A percentile compares a stretch with the other conserved stretches of the same genome.
These are phyloP conservation scores for Xylaria intraflava DNA, from an alignment of 495 filamentous ascomycete species.

Conservation along the genomic window DNA sequence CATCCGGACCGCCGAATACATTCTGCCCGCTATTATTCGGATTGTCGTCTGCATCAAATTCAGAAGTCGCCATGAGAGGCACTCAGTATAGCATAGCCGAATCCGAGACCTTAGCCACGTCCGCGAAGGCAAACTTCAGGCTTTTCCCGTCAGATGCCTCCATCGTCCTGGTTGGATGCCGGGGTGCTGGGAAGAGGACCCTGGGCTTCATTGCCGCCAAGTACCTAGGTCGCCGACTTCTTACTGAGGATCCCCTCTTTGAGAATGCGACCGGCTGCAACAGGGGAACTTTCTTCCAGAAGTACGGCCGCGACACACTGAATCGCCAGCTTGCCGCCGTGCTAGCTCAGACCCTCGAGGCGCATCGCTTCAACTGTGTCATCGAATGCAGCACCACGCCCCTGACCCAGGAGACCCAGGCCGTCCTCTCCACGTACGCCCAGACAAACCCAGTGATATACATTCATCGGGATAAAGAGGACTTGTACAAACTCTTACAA, in stretches of 20 bases:
- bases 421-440: conserved; percentile 51
- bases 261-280: conserved; percentile 58
- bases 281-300: conserved; percentile 52
- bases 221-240: conserved; percentile 59
- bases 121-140: conserved; percentile 31
- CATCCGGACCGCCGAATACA: not conserved
- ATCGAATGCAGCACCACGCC: conserved; percentile 61
- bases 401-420: conserved; percentile 51
- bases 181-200: conserved; percentile 70
- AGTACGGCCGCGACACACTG: conserved; percentile 54
- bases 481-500: conserved; percentile 58
- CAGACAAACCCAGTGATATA: conserved; percentile 68
- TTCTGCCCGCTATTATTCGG: not conserved
- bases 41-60: not conserved
- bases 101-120: conserved; percentile 19
- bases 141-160: conserved; percentile 57
- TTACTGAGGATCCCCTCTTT: conserved; percentile 67
- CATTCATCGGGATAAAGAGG: conserved; percentile 60
- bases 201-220: conserved; percentile 73
- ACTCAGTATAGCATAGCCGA: conserved; percentile 5
- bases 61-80: conserved; percentile 6
- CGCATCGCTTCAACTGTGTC: conserved; percentile 57
- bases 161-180: conserved; percentile 67
- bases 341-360: conserved; percentile 59
- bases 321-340: conserved; percentile 55